Evolutionary conservation across 2,329 filamentous ascomycete species (phyloP), one percentile per base, ranked within the genome.

Genomic region (Laburnicola sp.): DNA sequence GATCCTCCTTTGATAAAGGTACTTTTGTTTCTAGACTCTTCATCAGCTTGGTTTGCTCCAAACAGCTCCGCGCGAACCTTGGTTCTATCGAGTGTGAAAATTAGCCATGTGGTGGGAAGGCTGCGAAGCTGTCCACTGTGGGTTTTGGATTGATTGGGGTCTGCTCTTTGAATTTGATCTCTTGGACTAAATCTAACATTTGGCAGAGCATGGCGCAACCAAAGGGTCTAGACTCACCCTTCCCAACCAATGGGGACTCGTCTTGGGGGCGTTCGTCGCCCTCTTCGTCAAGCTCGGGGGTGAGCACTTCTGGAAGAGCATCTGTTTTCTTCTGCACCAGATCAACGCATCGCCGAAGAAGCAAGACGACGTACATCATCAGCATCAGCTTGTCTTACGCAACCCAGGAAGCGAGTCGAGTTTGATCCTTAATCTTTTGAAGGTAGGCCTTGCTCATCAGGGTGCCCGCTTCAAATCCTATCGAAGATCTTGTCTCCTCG

Each of bases 201-300:
- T 31, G n/a, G 4, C 30, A 51, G 48, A 23, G 21, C 8, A 52
- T 7, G 64, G 66, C 4, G 32, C 34, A 8, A 39, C 66, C 9
- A 25, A 55, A 23, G 66, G 66, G 22, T 56, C 61, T 11, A 70
- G 64, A 2, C 26, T 70, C 7, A 70, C 66, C 3, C 50, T 68
- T 3, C 51, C 58, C 2, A 46, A 47, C 10, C 28, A 55, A 28
- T 54, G 54, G 42, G 63, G 53, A 10, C 50, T 60, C 3, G 37
- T 57, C 11, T 28, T 57, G 2, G 22, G 26, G 22, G 47, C 34
- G 3, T 54, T 57, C 23, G n/a, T 57, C n/a, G 48, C 54, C 27
- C 40, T 57, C 2, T 54, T 54, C 23, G 38, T 57, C 23, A 51
- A 52, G 32, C 21, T 48, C 5, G 42, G 28, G 2, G 45, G 50